These are phyloP conservation scores for Rhizoclosmatium globosum DNA, from an alignment of 192 early-diverging fungal genomes.

Conservation along the genomic window DNA sequence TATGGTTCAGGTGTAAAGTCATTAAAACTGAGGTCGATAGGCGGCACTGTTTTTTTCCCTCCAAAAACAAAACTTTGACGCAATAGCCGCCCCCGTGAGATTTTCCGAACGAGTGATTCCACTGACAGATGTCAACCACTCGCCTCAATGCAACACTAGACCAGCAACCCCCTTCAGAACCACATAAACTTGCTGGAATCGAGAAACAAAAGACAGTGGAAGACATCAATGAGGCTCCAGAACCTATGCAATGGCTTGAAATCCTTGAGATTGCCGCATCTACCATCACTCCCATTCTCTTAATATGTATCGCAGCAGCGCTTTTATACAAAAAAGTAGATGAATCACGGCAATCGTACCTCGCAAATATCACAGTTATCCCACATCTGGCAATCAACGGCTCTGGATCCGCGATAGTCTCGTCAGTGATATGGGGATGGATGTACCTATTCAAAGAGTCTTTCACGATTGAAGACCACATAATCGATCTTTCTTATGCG, in stretches of 20 bases:
- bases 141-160: too few relatives aligned
- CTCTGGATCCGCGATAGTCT: not conserved
- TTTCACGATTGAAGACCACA: not conserved
- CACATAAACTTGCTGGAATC: too few relatives aligned
- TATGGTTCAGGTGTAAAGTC: too few relatives aligned
- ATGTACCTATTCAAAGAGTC: conserved; percentile 1
- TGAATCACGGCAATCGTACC: conserved; percentile 10
- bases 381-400: not conserved
- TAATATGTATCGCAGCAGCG: not conserved
- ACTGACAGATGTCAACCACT: too few relatives aligned
- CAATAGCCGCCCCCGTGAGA: not conserved
- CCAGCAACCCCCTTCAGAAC: too few relatives aligned
- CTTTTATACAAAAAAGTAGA: conserved; percentile 7
- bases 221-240: not conserved
- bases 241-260: not conserved
- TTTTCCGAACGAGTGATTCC: not conserved
- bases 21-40: too few relatives aligned
- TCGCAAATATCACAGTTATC: not conserved
- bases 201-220: not conserved
- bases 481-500: not conserved
- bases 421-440: not conserved
- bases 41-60: too few relatives aligned
- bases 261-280: not conserved
- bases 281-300: not conserved
- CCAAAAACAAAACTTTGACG: too few relatives aligned